Evolutionary conservation across 257 asterid genomes (phyloP), one percentile per base, ranked within the genome.

Genomic region (Primulina huaijiensis): DNA sequence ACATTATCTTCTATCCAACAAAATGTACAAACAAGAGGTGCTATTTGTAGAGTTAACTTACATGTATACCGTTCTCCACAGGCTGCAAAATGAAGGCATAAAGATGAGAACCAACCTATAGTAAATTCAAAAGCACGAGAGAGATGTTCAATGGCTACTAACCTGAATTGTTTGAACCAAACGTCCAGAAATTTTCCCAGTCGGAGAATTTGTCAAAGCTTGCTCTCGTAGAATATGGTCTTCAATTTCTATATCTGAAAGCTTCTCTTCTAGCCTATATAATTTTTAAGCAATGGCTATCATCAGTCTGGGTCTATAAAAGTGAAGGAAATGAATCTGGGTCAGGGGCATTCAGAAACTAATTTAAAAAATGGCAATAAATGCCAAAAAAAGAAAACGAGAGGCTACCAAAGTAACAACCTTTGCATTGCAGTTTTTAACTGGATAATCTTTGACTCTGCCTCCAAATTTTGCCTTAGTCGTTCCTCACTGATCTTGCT

Each of bases 351-450:
- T 27, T 20, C 11, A 14, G 53, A 74, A 14, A 25, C 14, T 50
- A 63, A 30, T 6, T 59, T 30, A 12, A 58, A 30, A n/a, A 19
- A 6, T 12, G 21, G 56, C 46, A 64, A 43, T 65, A 65, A 60
- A 62, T 70, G 71, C 56, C 62, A 35, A 53, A 33, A 33, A 61
- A 60, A 61, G 69, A 56, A 72, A 40, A 66, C 17, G 55, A 66
- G 63, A 57, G 56, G 67, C 23, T 11, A 62, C 55, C 21, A 27
- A 37, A 20, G 19, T 25, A 73, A 12, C 66, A 74, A 90, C 98
- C 96, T 89, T 74, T 83, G 96, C 83, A 81, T 85, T 63, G 67
- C 77, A 60, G 85, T 84, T 87, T 92, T 89, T 80, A 89, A 68
- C 83, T 81, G 83, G 72, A 87, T 83, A 72, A 89, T 76, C 74